A percentile compares a stretch with the other conserved stretches of the same genome.
phyloP scores from a whole-genome alignment of 495 filamentous ascomycete genomes.

The Aspergillus sclerotiicarbonarius region DNA sequence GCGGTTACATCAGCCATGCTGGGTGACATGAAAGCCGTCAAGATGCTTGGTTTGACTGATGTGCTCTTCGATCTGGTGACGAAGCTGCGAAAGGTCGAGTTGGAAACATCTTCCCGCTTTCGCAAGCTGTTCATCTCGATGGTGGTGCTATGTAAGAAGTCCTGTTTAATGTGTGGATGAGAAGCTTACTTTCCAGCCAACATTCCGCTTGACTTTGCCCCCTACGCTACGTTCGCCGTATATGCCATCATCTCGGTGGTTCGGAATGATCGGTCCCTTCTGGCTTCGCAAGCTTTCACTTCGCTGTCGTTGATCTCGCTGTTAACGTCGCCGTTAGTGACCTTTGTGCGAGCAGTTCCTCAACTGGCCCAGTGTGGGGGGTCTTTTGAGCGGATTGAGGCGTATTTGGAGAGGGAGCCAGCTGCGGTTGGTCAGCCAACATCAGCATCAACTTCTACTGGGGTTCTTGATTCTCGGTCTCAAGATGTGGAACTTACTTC shows the following conservation, averaged over 20 bases:
- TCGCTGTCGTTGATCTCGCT: constrained; percentile 35
- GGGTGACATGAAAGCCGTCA: constrained; percentile 40
- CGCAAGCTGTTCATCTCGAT: not conserved
- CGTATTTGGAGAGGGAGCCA: not conserved
- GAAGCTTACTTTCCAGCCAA: not conserved
- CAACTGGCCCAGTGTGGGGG: not conserved
- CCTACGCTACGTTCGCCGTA: constrained; percentile 42
- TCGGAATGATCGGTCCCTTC: constrained; percentile 34
- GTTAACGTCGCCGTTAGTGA: constrained; percentile 27
- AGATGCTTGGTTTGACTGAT: constrained; percentile 38
- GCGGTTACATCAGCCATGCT: constrained; percentile 34
- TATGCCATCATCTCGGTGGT: constrained; percentile 42
- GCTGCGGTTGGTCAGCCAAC: not conserved
- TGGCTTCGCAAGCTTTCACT: constrained; percentile 39
- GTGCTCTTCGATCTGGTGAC: constrained; percentile 17
- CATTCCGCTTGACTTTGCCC: constrained; percentile 14
- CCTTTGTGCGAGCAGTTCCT: constrained; percentile 18
- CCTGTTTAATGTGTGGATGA: not conserved
- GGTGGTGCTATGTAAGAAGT: not conserved
- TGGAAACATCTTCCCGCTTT: not conserved
- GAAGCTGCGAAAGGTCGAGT: not conserved
- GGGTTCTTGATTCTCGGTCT: not conserved
- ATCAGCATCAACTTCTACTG: not conserved
- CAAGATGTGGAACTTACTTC: not conserved
- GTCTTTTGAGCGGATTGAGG: not conserved